phyloP scores from a whole-genome alignment of 257 asterid genomes.

The Solanum paucissectum region DNA sequence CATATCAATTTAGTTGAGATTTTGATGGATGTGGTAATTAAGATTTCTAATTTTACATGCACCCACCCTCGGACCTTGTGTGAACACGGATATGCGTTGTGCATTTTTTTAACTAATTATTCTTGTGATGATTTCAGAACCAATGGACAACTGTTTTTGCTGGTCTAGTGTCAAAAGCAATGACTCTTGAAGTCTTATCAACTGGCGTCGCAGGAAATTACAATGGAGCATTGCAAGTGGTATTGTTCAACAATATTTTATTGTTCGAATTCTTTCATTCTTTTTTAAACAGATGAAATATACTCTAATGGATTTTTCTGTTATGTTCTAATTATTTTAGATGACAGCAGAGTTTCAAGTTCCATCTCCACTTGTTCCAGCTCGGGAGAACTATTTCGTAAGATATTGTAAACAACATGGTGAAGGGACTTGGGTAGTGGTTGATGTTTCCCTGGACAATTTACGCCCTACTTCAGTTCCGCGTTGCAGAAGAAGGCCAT shows the following conservation, averaged over 20 bases:
- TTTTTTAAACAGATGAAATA: neutral
- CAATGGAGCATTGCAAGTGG: slow-evolving; percentile 50
- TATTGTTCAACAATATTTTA: neutral
- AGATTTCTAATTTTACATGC: neutral
- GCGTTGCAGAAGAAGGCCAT: slow-evolving; percentile 52
- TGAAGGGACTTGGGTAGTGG: slow-evolving; percentile 76
- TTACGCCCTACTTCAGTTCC: slow-evolving; percentile 41
- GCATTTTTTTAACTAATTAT: neutral
- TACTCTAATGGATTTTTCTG: neutral
- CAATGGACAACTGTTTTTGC: slow-evolving; percentile 46
- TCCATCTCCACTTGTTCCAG: slow-evolving; percentile 70
- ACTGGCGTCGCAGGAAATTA: slow-evolving; percentile 18
- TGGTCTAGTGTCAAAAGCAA: slow-evolving; percentile 13
- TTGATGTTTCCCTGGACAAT: slow-evolving; percentile 67
- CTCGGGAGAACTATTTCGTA: slow-evolving; percentile 59
- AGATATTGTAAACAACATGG: slow-evolving; percentile 69
- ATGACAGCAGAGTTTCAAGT: slow-evolving; percentile 82
- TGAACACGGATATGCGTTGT: neutral
- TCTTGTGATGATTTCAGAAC: slow-evolving; percentile 30
- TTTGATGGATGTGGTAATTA: slow-evolving; percentile 80
- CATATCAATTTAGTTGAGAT: slow-evolving; percentile 72
- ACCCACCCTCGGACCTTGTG: neutral
- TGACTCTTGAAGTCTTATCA: slow-evolving; percentile 18
- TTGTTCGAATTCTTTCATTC: neutral
- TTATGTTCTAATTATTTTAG: slow-evolving; percentile 8